Conservation (phyloP, 108 stramenopile species). For the Nitzschia sp. region DNA sequence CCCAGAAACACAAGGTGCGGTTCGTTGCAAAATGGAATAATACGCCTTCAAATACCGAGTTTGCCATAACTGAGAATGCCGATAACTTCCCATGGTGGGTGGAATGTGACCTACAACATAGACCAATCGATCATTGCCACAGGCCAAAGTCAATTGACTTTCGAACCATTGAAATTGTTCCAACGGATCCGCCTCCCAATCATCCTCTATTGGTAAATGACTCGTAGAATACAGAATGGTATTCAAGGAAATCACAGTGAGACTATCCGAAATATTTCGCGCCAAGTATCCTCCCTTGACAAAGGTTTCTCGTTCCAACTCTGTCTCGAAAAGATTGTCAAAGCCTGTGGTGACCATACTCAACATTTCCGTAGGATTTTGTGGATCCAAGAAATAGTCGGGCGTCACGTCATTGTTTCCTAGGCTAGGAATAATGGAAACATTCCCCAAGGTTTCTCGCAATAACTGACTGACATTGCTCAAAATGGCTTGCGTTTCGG, state of each 20-base stretch:
- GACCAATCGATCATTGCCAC: constrained; percentile 14
- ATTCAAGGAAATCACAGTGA: constrained; percentile 61
- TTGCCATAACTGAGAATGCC: constrained; percentile 64
- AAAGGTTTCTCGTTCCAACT: constrained; percentile 44
- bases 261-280: constrained; percentile 38
- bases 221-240: constrained; percentile 58
- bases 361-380: constrained; percentile 20
- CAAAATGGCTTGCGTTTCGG: constrained; percentile 39
- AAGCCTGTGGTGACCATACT: constrained; percentile 32
- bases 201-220: constrained; percentile 32
- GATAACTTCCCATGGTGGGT: constrained; percentile 61
- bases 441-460: constrained; percentile 2
- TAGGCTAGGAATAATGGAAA: constrained; percentile 43
- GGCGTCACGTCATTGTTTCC: constrained; percentile 81
- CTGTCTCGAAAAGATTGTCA: constrained; percentile 1
- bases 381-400: constrained; percentile 65
- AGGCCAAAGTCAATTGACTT: constrained; percentile 34
- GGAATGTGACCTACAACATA: constrained; percentile 68
- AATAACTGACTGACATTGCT: constrained; percentile 13
- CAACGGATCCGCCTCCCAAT: constrained; percentile 54
- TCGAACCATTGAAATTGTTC: constrained; percentile 68
- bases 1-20: constrained; percentile 26
- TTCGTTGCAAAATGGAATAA: constrained; percentile 33
- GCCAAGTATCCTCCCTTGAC: constrained; percentile 61
- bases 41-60: constrained; percentile 49